Conservation (phyloP, 1,284 basidiomycete species). For the Austropuccinia psidii region DNA sequence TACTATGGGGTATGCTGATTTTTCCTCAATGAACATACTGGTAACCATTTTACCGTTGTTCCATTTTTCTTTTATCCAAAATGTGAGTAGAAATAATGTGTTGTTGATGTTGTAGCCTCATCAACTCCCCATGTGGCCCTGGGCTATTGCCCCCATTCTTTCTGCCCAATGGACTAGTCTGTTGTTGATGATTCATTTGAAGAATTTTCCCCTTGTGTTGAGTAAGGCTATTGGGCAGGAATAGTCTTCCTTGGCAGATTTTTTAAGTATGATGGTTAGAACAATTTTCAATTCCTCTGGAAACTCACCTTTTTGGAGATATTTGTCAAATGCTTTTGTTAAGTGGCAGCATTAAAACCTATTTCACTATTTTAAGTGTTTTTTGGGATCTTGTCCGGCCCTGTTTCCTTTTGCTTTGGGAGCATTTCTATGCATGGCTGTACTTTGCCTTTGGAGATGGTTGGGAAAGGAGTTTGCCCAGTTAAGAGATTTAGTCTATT, state of each 20-base stretch:
- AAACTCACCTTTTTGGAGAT: background rate
- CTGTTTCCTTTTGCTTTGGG: background rate
- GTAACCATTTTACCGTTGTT: background rate
- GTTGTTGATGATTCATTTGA: constrained; percentile 13
- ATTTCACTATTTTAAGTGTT: background rate
- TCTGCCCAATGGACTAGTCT: background rate
- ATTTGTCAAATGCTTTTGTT: background rate
- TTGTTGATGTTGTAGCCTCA: background rate
- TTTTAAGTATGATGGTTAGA: background rate
- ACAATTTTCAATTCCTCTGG: background rate
- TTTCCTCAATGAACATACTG: constrained; percentile 1
- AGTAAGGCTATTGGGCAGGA: background rate
- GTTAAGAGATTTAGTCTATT: background rate
- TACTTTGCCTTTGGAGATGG: background rate
- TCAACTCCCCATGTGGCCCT: background rate
- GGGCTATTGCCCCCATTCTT: background rate
- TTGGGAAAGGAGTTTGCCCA: too few species aligned
- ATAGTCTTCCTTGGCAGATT: constrained; percentile 3
- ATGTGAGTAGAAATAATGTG: background rate
- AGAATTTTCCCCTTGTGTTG: background rate
- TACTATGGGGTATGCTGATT: constrained; percentile 11
- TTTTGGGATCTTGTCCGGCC: background rate
- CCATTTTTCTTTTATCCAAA: constrained; percentile 5
- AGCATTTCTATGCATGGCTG: background rate
- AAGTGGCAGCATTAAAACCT: background rate